Evolutionary conservation across 495 filamentous ascomycete species (phyloP), one percentile per base, ranked within the genome.

Genomic region (Penicillium turbatum): DNA sequence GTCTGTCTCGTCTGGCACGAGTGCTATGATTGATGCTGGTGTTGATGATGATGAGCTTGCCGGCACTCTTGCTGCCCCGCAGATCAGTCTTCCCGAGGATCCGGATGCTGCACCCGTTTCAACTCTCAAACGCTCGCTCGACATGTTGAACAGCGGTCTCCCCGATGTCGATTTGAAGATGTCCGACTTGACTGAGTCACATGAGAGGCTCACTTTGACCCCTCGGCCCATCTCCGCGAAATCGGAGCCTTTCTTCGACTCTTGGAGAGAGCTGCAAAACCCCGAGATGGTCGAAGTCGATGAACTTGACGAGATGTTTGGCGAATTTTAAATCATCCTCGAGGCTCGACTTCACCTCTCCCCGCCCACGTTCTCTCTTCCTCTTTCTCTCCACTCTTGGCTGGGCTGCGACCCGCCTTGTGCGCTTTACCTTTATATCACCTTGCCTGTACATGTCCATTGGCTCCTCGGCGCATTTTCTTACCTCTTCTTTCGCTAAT

Each of bases 211-310:
- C 27, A 69, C 64, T 13, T 57, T 76, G 51, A 64, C 65, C 11
- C 64, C 72, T 30, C 65, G 77, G 51, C 70, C 81, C 47, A 24
- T 69, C 32, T 79, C 83, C 51, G 57, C 67, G 54, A 58, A 67
- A 17, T 40, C 62, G 13, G 73, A 73, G 45, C 63, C 66, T 43
- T 48, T 58, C 16, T 66, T 75, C 47, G 72, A 72, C 50, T 77
- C 74, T 19, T 76, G 72, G 72, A 64, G 85, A 71, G 87, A 90
- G 56, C 74, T 88, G 57, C 79, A 84, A 54, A 92, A 86, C 68
- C 91, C 90, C 0, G 93, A 97, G 71, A 89, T 82, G 48, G 83
- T 98, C 45, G 89, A 90, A 70, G 79, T 98, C 31, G 88, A 95
- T 40, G 93, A 98, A 77, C 80, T 98, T 2, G 93, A 98, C 65